Evolutionary conservation across 129 eudicot species (phyloP), one percentile per base, ranked within the genome.

Genomic region (Glebionis coronaria): DNA sequence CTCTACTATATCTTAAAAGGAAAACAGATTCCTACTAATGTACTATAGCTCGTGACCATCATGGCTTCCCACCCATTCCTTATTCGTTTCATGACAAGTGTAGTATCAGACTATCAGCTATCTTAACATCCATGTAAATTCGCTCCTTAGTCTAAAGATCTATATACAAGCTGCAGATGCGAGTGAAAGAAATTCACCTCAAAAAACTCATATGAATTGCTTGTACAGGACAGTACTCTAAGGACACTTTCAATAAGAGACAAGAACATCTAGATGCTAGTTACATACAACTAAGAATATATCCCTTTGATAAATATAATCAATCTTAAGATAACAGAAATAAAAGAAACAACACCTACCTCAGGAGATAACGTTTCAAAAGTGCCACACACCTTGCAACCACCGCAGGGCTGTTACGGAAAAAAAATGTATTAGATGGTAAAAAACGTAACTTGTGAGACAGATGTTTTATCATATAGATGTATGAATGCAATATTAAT

Each of bases 371-470:
- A 46, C 97, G 85, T 45, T 87, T 90, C 67, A 90, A 71, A 69
- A 90, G 97, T 11, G 95, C 87, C 72, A 90, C 91, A 73, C 97
- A 90, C 79, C 97, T 84, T 68, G 85, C 88, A 67, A 90, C 97
- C 65, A 90, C 97, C 21, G 97, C 97, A 9, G 97, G 97, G 74
- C 97, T 90, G 91, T 73, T 58, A 55, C 63, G 76, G 59, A 62
- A 28, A 57, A 63, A 76, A 63, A 4, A 29, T 40, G 56, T 66
- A 51, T 82, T 56, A 85, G 76, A 47, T 31, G 63, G n/a, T 16
- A 68, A 73, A 68, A 73, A 14, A 70, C 23, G 40, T 23, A 65
- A 63, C 19, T 4, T 59, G 46, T 25, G 61, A 20, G 67, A 53
- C 55, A 35, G n/a, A 31, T 38, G 13, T 3, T 16, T 67, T 28